Base-by-base conservation (phyloP, 306 rosid species). In the Vigna hirtella region DNA sequence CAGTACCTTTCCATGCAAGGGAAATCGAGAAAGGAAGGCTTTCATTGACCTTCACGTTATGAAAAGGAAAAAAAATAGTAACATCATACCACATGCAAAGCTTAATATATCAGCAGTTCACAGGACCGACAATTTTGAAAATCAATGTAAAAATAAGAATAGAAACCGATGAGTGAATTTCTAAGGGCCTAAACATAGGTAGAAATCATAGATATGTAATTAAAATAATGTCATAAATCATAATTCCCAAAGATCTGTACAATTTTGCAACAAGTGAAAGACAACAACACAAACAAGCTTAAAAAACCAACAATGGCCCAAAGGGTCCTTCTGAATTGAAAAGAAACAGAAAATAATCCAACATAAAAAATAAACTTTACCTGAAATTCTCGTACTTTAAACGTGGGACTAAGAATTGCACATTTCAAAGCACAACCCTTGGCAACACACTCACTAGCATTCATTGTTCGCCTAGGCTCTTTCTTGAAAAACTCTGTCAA, bases 381-480 rank as follows among this genome's bases (percentile, higher is more conserved):
- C 96, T 93, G 94, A 85, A 93, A 95, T 16, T 95, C 98, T 38
- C 99, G 83, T 7, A 95, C 99, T 90, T 93, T 93, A 77, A 93
- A 93, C 1, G 98, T 93, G 13, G 99, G 98, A 74, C 99, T 95
- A 30, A 95, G 97, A 70, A 95, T 93, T 9, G 99, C 99, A 59
- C 98, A 95, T 77, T 95, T 79, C 83, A 95, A 82, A 24, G 99
- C 99, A 88, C 91, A 86, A 57, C 99, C 99, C 78, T 87, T 87
- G 11, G 97, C 96, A 66, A 95, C 94, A 66, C 99, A 93, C 79
- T 95, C 99, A 70, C 99, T 93, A 6, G 98, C 94, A 77, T 95
- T 93, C 98, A 95, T 93, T 72, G 99, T 95, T 40, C 99, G 86
- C 81, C 97, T 88, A 24, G 99, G 98, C 80, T 95, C 99, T 87